Percentiles rank a stretch among this genome's conserved stretches.
These are phyloP conservation scores for Alternaria tenuissima DNA, from an alignment of 2,329 filamentous ascomycete species.

Conservation along the genomic window DNA sequence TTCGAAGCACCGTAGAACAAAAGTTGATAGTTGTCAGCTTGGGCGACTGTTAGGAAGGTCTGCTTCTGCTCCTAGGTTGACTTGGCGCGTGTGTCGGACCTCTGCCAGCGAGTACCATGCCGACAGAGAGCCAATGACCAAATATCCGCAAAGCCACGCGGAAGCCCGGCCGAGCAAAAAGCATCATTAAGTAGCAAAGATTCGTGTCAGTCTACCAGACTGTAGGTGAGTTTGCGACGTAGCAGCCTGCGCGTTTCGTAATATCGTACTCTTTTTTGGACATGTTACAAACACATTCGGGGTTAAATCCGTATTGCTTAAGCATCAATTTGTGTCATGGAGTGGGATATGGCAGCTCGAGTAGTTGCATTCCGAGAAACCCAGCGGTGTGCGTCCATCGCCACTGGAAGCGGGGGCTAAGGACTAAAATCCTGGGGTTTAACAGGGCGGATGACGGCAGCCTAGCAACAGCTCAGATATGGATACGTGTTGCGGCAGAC, in stretches of 20 bases:
- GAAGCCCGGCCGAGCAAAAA: conserved; percentile 15
- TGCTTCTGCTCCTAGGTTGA: conserved; percentile 6
- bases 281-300: not conserved
- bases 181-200: conserved; percentile 4
- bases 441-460: conserved; percentile 14
- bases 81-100: conserved; percentile 1
- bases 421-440: conserved; percentile 34
- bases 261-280: not conserved
- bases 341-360: conserved; percentile 11
- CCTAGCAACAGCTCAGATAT: conserved; percentile 16
- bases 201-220: not conserved
- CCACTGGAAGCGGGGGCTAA: conserved; percentile 33
- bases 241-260: not conserved
- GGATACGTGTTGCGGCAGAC: conserved; percentile 34
- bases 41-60: not conserved
- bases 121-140: conserved; percentile 6
- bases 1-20: conserved; percentile 8
- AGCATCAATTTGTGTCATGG: not conserved
- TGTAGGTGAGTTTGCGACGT: not conserved
- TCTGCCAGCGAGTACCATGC: conserved; percentile 2
- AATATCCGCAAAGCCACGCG: conserved; percentile 5
- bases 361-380: conserved; percentile 38
- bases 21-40: conserved; percentile 4
- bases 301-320: not conserved
- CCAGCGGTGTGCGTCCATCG: conserved; percentile 29